Evolutionary conservation across 352 stramenopile genomes (phyloP), one percentile per base, ranked within the genome.

Genomic region (Pythium plurisporium): DNA sequence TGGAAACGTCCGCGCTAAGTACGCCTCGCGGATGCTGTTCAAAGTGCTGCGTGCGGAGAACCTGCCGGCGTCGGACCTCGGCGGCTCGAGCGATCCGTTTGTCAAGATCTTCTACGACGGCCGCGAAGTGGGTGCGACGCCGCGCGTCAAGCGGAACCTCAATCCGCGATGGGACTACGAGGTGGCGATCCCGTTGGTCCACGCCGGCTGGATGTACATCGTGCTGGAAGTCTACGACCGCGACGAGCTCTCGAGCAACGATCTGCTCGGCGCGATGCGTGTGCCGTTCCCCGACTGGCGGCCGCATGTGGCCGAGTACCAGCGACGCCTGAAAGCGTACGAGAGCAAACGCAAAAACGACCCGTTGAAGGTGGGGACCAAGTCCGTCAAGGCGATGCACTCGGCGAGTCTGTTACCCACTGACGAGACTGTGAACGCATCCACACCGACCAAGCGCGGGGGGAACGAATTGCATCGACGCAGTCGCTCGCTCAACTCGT

Each of bases 21-120:
- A 29, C 29, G 22, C 20, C 11, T n/a, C n/a, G n/a, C n/a, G n/a
- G n/a, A 91, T 91, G 80, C 62, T 61, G 49, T 65, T 94, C 43
- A 87, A 86, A 67, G 76, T 94, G 60, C 68, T 91, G 33, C 79
- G 77, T 42, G 84, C 81, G 9, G 84, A 94, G 67, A 76, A 85
- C 47, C 65, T 94, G 47, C 76, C 76, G 19, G 69, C 79, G 34
- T 65, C 69, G 17, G 82, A 91, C 60, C 17, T 78, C 29, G 82
- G 73, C 36, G 78, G 76, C 54, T 85, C 70, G 55, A 87, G 79
- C 44, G 84, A 94, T 46, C 79, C 84, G 60, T 91, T 87, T 60
- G 80, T 90, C 11, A 70, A 75, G 43, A 69, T 94, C 31, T 70
- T 72, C 41, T 94, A 90, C 63, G 84, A 94, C 44, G 70, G 75